Evolutionary conservation across 371 early-diverging fungal genomes (phyloP).

Genomic region (Lichtheimia hyalospora): DNA sequence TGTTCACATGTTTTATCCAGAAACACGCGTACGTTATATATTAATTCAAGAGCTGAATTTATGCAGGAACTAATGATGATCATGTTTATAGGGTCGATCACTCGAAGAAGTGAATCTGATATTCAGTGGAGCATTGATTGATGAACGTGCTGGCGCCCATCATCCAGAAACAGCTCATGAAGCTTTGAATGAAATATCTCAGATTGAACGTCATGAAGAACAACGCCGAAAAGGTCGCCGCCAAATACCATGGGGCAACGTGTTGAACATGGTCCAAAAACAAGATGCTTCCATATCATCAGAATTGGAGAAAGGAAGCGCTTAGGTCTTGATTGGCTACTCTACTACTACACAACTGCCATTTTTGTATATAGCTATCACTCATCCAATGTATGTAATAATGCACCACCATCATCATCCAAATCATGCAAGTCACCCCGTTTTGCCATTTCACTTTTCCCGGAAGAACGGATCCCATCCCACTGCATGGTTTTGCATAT

Average conservation of each 20-base stretch:
- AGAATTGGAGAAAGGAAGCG: no score
- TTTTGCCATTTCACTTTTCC: no score
- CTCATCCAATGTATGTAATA: no score
- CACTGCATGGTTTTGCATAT: no score
- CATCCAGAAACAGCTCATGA: slow-evolving; percentile 53
- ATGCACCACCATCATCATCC: no score
- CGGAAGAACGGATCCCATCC: no score
- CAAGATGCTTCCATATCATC: no score
- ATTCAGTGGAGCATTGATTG: slow-evolving; percentile 48
- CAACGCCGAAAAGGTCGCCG: slow-evolving; percentile 8
- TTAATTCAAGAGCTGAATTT: slow-evolving; percentile 24
- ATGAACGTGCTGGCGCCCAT: slow-evolving; percentile 44
- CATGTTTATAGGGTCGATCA: slow-evolving; percentile 25
- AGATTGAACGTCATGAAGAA: slow-evolving; percentile 16
- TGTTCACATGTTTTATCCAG: slow-evolving; percentile 75
- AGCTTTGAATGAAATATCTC: slow-evolving; percentile 21
- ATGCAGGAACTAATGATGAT: slow-evolving; percentile 44
- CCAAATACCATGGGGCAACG: slow-evolving; percentile 2
- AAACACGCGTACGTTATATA: slow-evolving; percentile 58
- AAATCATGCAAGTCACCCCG: no score
- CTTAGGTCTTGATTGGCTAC: no score
- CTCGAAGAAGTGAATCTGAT: slow-evolving; percentile 49
- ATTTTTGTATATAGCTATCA: no score
- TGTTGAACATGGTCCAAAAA: no score
- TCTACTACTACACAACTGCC: no score